Base-by-base conservation (phyloP, 2,329 filamentous ascomycete genomes). In the Aspergillus neoniger region DNA sequence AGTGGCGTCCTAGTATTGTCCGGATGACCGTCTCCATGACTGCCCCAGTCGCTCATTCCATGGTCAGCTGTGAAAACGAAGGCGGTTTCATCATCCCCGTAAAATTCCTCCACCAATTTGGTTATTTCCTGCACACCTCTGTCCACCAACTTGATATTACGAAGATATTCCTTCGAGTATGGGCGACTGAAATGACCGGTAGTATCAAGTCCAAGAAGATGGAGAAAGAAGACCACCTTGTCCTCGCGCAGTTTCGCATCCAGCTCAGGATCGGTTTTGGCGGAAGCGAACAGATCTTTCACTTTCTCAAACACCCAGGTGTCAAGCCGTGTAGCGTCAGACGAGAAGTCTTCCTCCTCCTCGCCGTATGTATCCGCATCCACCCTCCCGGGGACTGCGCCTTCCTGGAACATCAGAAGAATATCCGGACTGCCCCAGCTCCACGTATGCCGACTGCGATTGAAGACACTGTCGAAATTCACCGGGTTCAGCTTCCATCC, bases 1-100 rank as follows among this genome's bases (percentile, higher is more conserved):
- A 99, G 81, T 0, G 95, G 95, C 0, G 95, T 99, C 54, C 95
- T 86, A 3, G 95, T 99, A 70, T 98, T 99, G 75, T 99, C 91
- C 0, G 95, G 95, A 76, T 99, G 93, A 7, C 95, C 95, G 75
- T 99, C 95, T 39, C 96, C 96, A 74, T 99, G 96, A 69, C 93
- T 98, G n/a, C 96, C 95, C 89, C 91, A 97, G 76, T 99, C 95
- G 72, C 92, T 98, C 95, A 99, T 99, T 17, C 95, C 95, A 75
- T 99, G 95, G 72, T 99, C 95, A 7, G 95, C 95, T 1, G 96
- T 99, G 73, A 99, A 99, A 15, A 99, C 86, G 74, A 94, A 99
- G 0, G 96, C 92, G 0, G 95, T 98, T 75, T 95, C 88, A 65
- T 87, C 86, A 68, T 92, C 89, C 5, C 80, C 83, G 70, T 97